These are phyloP conservation scores for Udeniomyces megalosporus DNA, from an alignment of 768 basidiomycete genomes.

Conservation along the genomic window DNA sequence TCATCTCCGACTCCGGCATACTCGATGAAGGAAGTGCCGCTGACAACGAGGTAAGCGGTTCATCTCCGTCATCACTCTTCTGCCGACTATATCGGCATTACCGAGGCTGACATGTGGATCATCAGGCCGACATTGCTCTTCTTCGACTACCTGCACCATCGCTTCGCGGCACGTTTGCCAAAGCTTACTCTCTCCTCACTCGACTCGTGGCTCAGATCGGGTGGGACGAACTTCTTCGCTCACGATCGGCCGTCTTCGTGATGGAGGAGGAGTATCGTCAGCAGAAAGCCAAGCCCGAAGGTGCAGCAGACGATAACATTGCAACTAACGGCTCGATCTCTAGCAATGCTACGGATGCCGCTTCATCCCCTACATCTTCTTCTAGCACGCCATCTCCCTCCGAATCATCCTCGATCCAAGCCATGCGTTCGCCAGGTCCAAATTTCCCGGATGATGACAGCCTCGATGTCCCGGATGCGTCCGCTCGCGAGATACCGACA, in stretches of 20 bases:
- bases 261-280: constrained; percentile 99
- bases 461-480: neutral
- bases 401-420: neutral
- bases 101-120: too few relatives aligned
- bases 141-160: constrained; percentile 89
- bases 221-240: constrained; percentile 95
- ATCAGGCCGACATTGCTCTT: constrained; percentile 83
- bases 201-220: constrained; percentile 85
- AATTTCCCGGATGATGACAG: neutral
- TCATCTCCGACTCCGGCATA: constrained; percentile 62
- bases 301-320: neutral
- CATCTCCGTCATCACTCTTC: neutral
- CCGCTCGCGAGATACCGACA: constrained; percentile 38
- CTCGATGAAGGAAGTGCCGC: constrained; percentile 68
- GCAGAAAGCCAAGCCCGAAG: constrained; percentile 57
- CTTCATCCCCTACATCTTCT: neutral
- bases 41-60: constrained; percentile 47
- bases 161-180: constrained; percentile 85
- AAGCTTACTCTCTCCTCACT: constrained; percentile 80
- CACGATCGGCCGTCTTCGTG: constrained; percentile 85
- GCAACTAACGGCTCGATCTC: constrained; percentile 25
- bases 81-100: neutral
- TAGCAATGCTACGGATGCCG: constrained; percentile 23
- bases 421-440: constrained; percentile 15
- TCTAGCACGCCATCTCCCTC: neutral